Evolutionary conservation across 768 basidiomycete species (phyloP), one percentile per base, ranked within the genome.

Genomic region (Rhizopogon vesiculosus): DNA sequence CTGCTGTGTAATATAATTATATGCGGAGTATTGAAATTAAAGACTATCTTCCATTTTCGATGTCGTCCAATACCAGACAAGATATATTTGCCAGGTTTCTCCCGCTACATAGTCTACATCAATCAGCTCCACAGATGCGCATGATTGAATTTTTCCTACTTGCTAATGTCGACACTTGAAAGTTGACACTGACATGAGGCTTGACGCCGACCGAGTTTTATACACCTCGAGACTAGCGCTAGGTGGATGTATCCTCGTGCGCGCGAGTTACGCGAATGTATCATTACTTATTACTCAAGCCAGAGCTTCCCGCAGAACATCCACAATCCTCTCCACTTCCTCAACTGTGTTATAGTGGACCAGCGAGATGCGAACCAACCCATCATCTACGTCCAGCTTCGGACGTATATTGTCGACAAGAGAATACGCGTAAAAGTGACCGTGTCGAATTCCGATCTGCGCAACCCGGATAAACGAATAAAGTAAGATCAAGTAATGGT

Each of bases 291-390:
- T 10, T 33, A 10, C 7, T 33, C 10, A 51, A 18, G 48, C 72
- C 12, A 87, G 65, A 22, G 81, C 70, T 58, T 82, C 80, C 57
- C 80, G 76, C 53, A 88, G 64, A 45, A 83, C 68, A 0, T 69
- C 69, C 33, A 89, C 77, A 57, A 91, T 84, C 62, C 59, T 72
- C 52, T 82, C 67, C 1, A 89, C 87, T 61, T 91, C 87, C 56
- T 83, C 78, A 3, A 86, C 72, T 0, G 89, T 91, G 63, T 91
- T 90, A 62, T 91, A 89, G 61, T 91, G 90, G 25, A 89, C 87
- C 28, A 91, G 66, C 2, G 87, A 89, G 53, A 91, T 82, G 4
- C 90, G 79, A 19, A 90, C 85, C 3, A 88, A 83, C 0, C 83
- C 87, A 56, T 90, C 87, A 0, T 78, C 74, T 1, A 75, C 65